phyloP scores from a whole-genome alignment of 176 grass and related monocot species.

The Aegilops bicornis region DNA sequence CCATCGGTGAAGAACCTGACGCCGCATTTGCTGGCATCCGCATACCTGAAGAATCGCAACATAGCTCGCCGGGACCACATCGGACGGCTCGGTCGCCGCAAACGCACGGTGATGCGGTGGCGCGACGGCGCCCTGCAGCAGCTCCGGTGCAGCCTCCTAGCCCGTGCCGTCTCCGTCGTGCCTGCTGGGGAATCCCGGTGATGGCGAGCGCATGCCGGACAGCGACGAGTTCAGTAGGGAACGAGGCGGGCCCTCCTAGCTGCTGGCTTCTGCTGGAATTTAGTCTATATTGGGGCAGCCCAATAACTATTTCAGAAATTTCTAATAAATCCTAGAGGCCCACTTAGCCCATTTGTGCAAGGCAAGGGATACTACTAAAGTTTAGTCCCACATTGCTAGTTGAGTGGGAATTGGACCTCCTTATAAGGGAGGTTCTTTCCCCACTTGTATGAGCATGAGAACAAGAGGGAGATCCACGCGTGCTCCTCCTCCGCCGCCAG shows the following conservation, averaged over 20 bases:
- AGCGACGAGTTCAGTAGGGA: too few relatives aligned
- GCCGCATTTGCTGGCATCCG: accelerated
- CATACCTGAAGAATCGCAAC: neutral
- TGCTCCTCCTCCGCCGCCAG: too few relatives aligned
- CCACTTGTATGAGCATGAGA: too few relatives aligned
- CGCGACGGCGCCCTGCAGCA: neutral
- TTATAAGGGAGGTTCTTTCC: too few relatives aligned
- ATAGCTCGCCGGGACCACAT: neutral
- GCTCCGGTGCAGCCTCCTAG: neutral
- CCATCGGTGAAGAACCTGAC: neutral
- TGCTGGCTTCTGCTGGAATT: neutral
- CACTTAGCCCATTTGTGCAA: too few relatives aligned
- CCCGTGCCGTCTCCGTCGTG: neutral
- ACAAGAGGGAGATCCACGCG: too few relatives aligned
- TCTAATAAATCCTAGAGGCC: too few relatives aligned
- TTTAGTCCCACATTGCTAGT: too few relatives aligned
- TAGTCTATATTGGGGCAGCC: too few relatives aligned
- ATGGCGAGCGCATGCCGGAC: neutral
- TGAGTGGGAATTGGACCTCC: too few relatives aligned
- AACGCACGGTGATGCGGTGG: neutral
- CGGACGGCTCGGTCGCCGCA: neutral
- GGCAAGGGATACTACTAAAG: too few relatives aligned
- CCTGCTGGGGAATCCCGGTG: neutral
- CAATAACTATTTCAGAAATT: too few relatives aligned
- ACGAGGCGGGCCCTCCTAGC: neutral